phyloP scores from a whole-genome alignment of 2,329 filamentous ascomycete genomes.

The Metarhizium robertsii region DNA sequence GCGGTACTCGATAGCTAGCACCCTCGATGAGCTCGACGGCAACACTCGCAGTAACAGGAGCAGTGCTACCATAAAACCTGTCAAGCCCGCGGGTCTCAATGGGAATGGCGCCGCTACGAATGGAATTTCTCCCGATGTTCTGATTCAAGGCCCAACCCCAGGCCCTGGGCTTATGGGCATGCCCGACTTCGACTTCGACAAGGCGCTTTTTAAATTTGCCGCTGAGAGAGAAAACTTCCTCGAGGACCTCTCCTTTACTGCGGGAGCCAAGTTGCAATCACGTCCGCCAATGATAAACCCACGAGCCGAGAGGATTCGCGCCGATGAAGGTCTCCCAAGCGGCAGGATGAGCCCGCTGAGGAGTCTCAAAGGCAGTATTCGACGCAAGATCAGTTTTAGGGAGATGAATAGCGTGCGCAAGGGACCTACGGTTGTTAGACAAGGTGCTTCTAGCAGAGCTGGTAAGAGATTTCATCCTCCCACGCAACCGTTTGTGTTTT shows the following conservation, averaged over 20 bases:
- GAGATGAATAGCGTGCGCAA: slow-evolving; percentile 95
- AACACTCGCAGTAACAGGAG: slow-evolving; percentile 55
- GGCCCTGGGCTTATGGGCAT: slow-evolving; percentile 15
- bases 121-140: slow-evolving; percentile 16
- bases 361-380: slow-evolving; percentile 72
- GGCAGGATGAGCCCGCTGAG: slow-evolving; percentile 47
- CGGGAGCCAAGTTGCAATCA: slow-evolving; percentile 65
- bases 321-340: slow-evolving; percentile 52
- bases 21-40: slow-evolving; percentile 48
- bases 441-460: slow-evolving; percentile 43
- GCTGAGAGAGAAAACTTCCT: slow-evolving; percentile 91
- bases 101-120: slow-evolving; percentile 13
- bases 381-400: slow-evolving; percentile 82
- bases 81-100: slow-evolving; percentile 19
- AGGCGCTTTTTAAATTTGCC: slow-evolving; percentile 87
- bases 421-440: slow-evolving; percentile 66
- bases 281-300: slow-evolving; percentile 67
- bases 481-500: neutral
- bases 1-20: slow-evolving; percentile 42
- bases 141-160: neutral
- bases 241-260: slow-evolving; percentile 82
- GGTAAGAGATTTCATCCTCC: slow-evolving; percentile 26
- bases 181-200: slow-evolving; percentile 83
- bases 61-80: slow-evolving; percentile 52
- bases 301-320: slow-evolving; percentile 71